These are phyloP conservation scores for Pythium scleroteichum DNA, from an alignment of 352 stramenopile genomes.

Conservation along the genomic window DNA sequence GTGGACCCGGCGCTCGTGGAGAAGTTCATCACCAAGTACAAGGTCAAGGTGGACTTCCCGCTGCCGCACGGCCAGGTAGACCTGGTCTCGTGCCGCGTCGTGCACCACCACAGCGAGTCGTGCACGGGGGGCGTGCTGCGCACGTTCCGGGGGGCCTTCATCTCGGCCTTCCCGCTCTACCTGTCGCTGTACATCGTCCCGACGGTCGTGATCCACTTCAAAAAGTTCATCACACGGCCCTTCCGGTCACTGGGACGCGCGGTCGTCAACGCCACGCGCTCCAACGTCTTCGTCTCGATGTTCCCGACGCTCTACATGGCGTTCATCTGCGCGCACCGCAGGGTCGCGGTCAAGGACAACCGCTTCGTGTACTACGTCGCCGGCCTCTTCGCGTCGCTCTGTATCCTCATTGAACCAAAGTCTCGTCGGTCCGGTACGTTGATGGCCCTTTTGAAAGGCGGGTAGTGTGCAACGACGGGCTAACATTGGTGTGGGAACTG, in stretches of 20 bases:
- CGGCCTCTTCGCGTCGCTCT: constrained; percentile 58
- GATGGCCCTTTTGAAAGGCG: no score
- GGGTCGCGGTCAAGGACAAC: constrained; percentile 58
- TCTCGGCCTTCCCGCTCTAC: constrained; percentile 77
- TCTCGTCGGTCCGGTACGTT: constrained; percentile 70
- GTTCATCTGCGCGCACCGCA: constrained; percentile 60
- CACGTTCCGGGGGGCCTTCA: constrained; percentile 63
- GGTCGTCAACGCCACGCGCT: constrained; percentile 67
- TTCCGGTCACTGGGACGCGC: constrained; percentile 53
- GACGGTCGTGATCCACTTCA: constrained; percentile 80
- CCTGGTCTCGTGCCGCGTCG: constrained; percentile 58
- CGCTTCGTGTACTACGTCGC: constrained; percentile 78
- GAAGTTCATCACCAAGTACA: constrained; percentile 42
- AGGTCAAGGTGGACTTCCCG: constrained; percentile 33
- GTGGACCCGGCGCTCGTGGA: constrained; percentile 44
- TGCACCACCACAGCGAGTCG: constrained; percentile 53
- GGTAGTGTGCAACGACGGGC: no score
- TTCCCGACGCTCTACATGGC: constrained; percentile 77
- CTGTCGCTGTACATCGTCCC: constrained; percentile 86
- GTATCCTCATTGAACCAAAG: constrained; percentile 81
- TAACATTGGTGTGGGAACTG: constrained; percentile 3
- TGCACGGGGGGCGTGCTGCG: constrained; percentile 49
- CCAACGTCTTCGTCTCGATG: constrained; percentile 72
- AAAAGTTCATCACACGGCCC: constrained; percentile 68
- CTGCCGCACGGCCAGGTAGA: constrained; percentile 29